phyloP scores from a whole-genome alignment of 2,329 filamentous ascomycete species.

The Aspergillus sp. region DNA sequence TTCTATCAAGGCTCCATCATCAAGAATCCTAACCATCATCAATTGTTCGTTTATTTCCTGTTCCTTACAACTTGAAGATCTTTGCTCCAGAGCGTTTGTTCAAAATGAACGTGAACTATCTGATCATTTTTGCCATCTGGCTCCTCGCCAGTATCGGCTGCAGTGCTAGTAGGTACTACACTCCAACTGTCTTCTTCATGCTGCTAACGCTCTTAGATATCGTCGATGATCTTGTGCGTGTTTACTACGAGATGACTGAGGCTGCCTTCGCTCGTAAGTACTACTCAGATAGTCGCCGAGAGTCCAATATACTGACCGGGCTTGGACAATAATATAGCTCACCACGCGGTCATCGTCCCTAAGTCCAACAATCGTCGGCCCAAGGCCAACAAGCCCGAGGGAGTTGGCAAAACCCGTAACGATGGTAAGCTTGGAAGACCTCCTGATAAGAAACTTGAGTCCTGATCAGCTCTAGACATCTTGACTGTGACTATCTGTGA shows the following conservation, averaged over 20 bases:
- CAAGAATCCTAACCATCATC: neutral
- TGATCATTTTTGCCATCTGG: slow-evolving; percentile 25
- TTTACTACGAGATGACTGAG: slow-evolving; percentile 1
- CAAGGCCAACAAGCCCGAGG: too few species aligned
- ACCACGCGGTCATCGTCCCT: neutral
- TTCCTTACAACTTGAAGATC: slow-evolving; percentile 2
- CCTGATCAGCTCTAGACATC: slow-evolving; percentile 10
- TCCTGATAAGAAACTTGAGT: neutral
- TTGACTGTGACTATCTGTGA: slow-evolving; percentile 25
- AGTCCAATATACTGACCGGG: neutral
- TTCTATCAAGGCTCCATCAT: neutral
- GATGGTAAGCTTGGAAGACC: neutral
- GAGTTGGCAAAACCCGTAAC: too few species aligned
- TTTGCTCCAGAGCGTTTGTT: neutral
- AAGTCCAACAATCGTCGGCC: too few species aligned
- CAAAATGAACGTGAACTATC: slow-evolving; percentile 18
- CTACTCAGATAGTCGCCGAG: neutral
- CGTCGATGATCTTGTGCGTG: neutral
- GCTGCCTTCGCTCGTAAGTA: slow-evolving; percentile 9
- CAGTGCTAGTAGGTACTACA: slow-evolving; percentile 24
- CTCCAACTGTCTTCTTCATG: neutral
- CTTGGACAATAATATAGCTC: neutral
- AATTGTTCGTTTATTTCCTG: neutral
- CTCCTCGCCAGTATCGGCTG: slow-evolving; percentile 20
- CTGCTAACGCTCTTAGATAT: neutral